Conservation (phyloP, 257 asterid species). For the Ajuga chamaepitys region DNA sequence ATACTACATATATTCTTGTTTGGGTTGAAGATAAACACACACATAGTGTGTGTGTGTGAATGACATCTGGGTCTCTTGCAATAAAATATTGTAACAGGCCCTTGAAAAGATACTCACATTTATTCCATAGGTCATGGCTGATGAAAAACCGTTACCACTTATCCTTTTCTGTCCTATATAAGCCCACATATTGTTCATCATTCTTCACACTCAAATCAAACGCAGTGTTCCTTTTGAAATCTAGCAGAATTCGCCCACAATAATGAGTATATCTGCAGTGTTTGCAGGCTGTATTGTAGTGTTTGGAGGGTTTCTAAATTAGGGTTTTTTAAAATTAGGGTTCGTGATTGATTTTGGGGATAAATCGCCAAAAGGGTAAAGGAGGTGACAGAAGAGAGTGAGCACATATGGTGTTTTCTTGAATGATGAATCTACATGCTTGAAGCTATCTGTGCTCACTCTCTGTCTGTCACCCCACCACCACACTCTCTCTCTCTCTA, state of each 20-base stretch:
- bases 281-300: too few species aligned
- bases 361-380: conserved; percentile 24
- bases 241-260: too few species aligned
- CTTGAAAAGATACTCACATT: conserved; percentile 44
- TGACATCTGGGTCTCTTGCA: conserved; percentile 10
- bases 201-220: conserved; percentile 30
- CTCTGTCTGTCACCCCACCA: conserved; percentile 79
- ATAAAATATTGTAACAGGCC: conserved; percentile 22
- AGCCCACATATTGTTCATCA: conserved; percentile 24
- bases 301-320: conserved; percentile 38
- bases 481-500: conserved; percentile 23
- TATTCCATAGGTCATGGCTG: conserved; percentile 41
- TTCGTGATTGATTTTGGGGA: not conserved
- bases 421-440: conserved; percentile 45
- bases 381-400: conserved; percentile 99
- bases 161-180: conserved; percentile 41
- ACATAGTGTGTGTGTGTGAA: not conserved
- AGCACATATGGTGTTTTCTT: conserved; percentile 85
- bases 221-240: too few species aligned
- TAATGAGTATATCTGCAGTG: too few species aligned
- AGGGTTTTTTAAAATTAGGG: conserved; percentile 19
- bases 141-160: conserved; percentile 30
- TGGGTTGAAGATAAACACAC: too few species aligned
- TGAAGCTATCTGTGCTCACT: conserved; percentile 80
- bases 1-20: too few species aligned